phyloP scores from a whole-genome alignment of 2,329 filamentous ascomycete species.

The Pseudopyrenochaeta lycopersici region DNA sequence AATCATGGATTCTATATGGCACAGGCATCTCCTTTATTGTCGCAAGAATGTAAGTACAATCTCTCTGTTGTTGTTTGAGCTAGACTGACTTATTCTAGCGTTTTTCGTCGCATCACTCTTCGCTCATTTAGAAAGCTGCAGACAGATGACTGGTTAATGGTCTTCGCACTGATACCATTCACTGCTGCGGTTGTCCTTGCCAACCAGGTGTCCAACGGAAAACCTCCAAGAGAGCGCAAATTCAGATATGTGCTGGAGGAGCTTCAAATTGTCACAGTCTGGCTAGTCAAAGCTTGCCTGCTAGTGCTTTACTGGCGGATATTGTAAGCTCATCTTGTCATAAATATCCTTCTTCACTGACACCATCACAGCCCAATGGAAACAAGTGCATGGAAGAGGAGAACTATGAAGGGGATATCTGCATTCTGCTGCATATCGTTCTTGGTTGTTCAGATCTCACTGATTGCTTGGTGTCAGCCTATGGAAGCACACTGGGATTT shows the following conservation, averaged over 20 bases:
- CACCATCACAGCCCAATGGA: slow-evolving; percentile 14
- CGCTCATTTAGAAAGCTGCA: slow-evolving; percentile 31
- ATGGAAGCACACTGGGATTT: slow-evolving; percentile 22
- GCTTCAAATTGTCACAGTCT: slow-evolving; percentile 33
- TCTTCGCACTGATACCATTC: slow-evolving; percentile 31
- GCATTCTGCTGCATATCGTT: slow-evolving; percentile 30
- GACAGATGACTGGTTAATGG: slow-evolving; percentile 40
- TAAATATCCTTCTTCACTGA: slow-evolving; percentile 3
- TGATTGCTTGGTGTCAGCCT: slow-evolving; percentile 32
- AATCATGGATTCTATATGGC: slow-evolving; percentile 36
- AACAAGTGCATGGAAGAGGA: slow-evolving; percentile 16
- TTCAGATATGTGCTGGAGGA: slow-evolving; percentile 36
- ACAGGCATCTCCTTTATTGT: slow-evolving; percentile 31
- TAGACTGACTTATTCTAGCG: slow-evolving; percentile 15
- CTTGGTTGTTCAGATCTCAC: slow-evolving; percentile 24
- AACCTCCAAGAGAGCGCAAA: slow-evolving; percentile 12
- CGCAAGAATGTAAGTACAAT: slow-evolving; percentile 26
- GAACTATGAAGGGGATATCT: slow-evolving; percentile 13
- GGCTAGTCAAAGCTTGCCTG: slow-evolving; percentile 40
- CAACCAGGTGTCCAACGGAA: slow-evolving; percentile 9
- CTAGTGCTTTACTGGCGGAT: slow-evolving; percentile 40
- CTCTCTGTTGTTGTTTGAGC: background rate
- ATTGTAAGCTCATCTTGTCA: slow-evolving; percentile 19
- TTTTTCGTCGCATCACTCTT: slow-evolving; percentile 31
- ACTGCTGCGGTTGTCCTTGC: slow-evolving; percentile 28